Evolutionary conservation across 306 rosid genomes (phyloP).

Genomic region (Quercus ilex): DNA sequence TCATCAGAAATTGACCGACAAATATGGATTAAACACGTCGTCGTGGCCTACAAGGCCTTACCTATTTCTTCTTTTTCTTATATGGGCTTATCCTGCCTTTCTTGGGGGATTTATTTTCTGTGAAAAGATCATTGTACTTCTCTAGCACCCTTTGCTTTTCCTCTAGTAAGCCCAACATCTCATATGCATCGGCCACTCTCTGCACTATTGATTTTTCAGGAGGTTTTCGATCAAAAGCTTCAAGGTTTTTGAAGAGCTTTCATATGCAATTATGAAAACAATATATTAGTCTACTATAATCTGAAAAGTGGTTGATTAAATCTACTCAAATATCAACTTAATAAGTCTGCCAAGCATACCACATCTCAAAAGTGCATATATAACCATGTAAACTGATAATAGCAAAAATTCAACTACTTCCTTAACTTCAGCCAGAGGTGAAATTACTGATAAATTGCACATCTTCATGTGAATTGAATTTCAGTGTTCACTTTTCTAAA

Average conservation of each 20-base stretch:
- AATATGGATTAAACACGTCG: neutral
- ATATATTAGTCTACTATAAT: slow-evolving; percentile 14
- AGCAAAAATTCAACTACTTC: neutral
- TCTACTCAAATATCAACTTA: neutral
- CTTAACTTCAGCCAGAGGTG: neutral
- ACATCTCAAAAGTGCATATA: neutral
- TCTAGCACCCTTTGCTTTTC: slow-evolving; percentile 66
- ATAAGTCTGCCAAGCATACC: neutral
- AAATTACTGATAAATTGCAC: too few species aligned
- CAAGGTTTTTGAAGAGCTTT: slow-evolving; percentile 86
- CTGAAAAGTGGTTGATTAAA: neutral
- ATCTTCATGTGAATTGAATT: too few species aligned
- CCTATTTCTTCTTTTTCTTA: slow-evolving; percentile 29
- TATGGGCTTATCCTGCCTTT: slow-evolving; percentile 18
- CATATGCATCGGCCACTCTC: slow-evolving; percentile 82
- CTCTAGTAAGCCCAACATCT: slow-evolving; percentile 56
- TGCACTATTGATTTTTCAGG: slow-evolving; percentile 65
- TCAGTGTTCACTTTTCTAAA: too few species aligned
- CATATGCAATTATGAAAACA: slow-evolving; percentile 23
- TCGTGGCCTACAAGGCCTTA: neutral
- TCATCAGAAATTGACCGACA: neutral
- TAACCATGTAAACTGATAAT: neutral
- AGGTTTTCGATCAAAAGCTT: slow-evolving; percentile 87
- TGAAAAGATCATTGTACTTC: slow-evolving; percentile 60
- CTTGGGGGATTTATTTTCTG: slow-evolving; percentile 28